These are phyloP conservation scores for Trapa incisa DNA, from an alignment of 345 rosid species.

Conservation along the genomic window DNA sequence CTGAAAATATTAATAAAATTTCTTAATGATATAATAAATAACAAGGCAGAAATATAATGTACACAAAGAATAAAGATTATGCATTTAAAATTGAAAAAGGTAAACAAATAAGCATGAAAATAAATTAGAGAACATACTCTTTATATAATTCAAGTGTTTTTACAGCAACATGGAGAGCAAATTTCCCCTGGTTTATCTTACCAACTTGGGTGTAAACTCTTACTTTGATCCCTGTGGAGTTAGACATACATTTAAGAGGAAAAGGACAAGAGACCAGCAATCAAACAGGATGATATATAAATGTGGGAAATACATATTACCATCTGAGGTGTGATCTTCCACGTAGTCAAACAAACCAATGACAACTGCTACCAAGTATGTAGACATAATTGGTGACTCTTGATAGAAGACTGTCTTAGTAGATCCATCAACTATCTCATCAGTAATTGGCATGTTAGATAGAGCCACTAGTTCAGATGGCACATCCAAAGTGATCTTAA, in stretches of 20 bases:
- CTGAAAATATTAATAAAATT: slow-evolving; percentile 23
- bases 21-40: slow-evolving; percentile 1
- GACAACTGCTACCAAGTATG: slow-evolving; percentile 86
- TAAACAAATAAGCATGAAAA: background rate
- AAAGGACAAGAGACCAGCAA: background rate
- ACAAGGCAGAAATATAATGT: background rate
- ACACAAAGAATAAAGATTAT: background rate
- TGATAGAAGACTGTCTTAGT: slow-evolving; percentile 56
- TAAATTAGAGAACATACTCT: slow-evolving; percentile 40
- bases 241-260: slow-evolving; percentile 8
- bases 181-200: slow-evolving; percentile 72
- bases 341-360: slow-evolving; percentile 82
- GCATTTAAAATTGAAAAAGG: background rate
- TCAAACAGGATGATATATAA: background rate
- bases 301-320: slow-evolving; percentile 18
- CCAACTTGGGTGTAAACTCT: slow-evolving; percentile 90
- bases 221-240: slow-evolving; percentile 57
- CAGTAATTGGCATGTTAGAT: slow-evolving; percentile 73
- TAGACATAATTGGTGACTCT: slow-evolving; percentile 92
- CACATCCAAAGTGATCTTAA: slow-evolving; percentile 80
- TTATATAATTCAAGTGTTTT: slow-evolving; percentile 73
- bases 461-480: slow-evolving; percentile 78
- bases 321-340: slow-evolving; percentile 85
- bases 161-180: slow-evolving; percentile 89
- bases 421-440: slow-evolving; percentile 61